A percentile compares a stretch with the other conserved stretches of the same genome.
Conservation (phyloP, 2,329 filamentous ascomycete genomes). For the Orbilia oligospora region DNA sequence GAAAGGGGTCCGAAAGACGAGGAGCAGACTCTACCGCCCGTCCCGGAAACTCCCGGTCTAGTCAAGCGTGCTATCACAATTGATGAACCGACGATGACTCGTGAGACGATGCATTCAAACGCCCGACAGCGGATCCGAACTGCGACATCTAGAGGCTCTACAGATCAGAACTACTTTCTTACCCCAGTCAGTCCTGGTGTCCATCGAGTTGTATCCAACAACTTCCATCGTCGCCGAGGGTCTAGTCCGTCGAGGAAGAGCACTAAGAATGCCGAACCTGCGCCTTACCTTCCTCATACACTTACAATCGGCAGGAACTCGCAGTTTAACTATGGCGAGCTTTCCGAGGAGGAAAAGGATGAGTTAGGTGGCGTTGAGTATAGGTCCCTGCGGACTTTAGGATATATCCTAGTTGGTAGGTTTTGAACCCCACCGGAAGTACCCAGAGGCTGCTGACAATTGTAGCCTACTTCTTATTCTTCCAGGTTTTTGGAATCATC, state of each 20-base stretch:
- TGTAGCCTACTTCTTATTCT: conserved; percentile 82
- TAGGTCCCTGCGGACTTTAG: conserved; percentile 87
- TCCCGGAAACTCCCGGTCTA: conserved; percentile 61
- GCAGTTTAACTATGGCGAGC: conserved; percentile 78
- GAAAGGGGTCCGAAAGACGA: conserved; percentile 36
- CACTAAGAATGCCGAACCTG: conserved; percentile 68
- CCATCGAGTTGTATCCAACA: conserved; percentile 61
- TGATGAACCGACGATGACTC: conserved; percentile 68
- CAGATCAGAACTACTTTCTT: conserved; percentile 45
- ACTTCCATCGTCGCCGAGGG: conserved; percentile 61
- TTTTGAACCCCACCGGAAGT: not conserved
- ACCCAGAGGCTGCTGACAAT: not conserved
- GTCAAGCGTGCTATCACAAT: conserved; percentile 68
- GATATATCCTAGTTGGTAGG: conserved; percentile 77
- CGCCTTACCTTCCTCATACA: conserved; percentile 94
- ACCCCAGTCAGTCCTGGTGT: conserved; percentile 44
- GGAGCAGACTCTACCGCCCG: conserved; percentile 51
- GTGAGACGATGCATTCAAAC: conserved; percentile 29
- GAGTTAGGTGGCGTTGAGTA: conserved; percentile 98
- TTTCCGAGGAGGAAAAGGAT: conserved; percentile 91
- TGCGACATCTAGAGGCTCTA: not conserved
- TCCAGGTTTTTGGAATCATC: conserved; percentile 81
- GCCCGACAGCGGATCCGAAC: conserved; percentile 45
- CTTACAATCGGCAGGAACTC: conserved; percentile 95
- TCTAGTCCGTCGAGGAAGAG: conserved; percentile 74